These are phyloP conservation scores for Sphagnum fallax DNA, from an alignment of 228 moss, liverwort and hornwort genomes.

Conservation along the genomic window DNA sequence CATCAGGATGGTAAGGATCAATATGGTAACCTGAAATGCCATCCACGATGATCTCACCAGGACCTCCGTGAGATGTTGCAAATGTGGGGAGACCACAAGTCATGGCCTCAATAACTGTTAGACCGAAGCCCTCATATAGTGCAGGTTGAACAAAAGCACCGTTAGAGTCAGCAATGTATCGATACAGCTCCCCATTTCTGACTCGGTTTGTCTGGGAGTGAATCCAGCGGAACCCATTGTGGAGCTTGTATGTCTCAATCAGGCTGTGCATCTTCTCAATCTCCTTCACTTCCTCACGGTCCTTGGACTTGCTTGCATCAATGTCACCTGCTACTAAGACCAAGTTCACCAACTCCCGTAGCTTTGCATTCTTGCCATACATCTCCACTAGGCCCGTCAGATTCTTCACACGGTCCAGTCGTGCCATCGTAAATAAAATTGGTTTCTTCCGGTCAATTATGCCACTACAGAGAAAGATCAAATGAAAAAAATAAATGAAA, in stretches of 20 bases:
- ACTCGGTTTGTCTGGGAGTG: slow-evolving; percentile 82
- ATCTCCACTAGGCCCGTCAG: slow-evolving; percentile 68
- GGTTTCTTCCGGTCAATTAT: slow-evolving; percentile 58
- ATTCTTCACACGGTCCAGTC: slow-evolving; percentile 89
- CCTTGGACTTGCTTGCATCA: slow-evolving; percentile 57
- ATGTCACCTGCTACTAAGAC: slow-evolving; percentile 88
- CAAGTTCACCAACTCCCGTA: slow-evolving; percentile 52
- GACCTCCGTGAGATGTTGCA: slow-evolving; percentile 79
- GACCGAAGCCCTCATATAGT: slow-evolving; percentile 82
- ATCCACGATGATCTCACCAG: slow-evolving; percentile 77
- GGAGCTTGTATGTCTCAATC: slow-evolving; percentile 56
- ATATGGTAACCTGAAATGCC: slow-evolving; percentile 76
- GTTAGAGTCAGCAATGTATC: slow-evolving; percentile 65
- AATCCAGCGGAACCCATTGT: slow-evolving; percentile 78
- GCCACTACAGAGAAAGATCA: slow-evolving; percentile 16
- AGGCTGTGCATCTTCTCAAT: slow-evolving; percentile 68
- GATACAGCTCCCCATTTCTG: slow-evolving; percentile 85
- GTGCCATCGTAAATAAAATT: slow-evolving; percentile 94
- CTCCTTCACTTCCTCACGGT: slow-evolving; percentile 92
- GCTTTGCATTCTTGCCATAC: slow-evolving; percentile 60
- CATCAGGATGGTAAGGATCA: slow-evolving; percentile 79
- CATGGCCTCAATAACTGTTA: slow-evolving; percentile 95
- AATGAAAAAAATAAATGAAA: too few relatives aligned
- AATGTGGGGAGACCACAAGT: slow-evolving; percentile 80
- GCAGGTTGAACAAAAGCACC: slow-evolving; percentile 91